phyloP scores from a whole-genome alignment of 2,329 filamentous ascomycete species.

The Xylaria sp. region DNA sequence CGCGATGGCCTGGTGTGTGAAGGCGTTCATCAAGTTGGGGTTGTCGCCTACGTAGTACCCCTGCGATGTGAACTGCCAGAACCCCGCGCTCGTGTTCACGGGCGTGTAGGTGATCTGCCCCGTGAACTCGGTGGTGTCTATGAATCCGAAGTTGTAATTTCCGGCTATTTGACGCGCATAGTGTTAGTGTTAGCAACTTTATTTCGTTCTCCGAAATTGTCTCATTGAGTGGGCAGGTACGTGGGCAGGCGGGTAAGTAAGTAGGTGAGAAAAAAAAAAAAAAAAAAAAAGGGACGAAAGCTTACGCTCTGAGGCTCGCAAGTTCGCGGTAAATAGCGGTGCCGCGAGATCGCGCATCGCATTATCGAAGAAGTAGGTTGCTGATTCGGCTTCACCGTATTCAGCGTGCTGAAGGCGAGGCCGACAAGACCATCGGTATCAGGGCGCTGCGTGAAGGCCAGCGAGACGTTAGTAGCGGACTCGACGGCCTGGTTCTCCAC shows the following conservation, averaged over 20 bases:
- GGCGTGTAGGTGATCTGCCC: constrained; percentile 62
- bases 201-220: no score
- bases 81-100: constrained; percentile 62
- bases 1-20: constrained; percentile 46
- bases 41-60: constrained; percentile 58
- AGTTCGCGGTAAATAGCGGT: constrained; percentile 61
- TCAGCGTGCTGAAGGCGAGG: constrained; percentile 50
- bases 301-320: constrained; percentile 45
- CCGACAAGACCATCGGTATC: constrained; percentile 52
- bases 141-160: constrained; percentile 50
- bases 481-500: constrained; percentile 51
- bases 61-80: constrained; percentile 66
- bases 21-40: constrained; percentile 17
- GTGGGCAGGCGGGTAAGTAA: no score
- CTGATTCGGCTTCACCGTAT: constrained; percentile 47
- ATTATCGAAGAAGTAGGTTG: constrained; percentile 52
- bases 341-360: constrained; percentile 38
- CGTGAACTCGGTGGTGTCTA: constrained; percentile 62
- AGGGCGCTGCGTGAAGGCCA: constrained; percentile 45
- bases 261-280: no score
- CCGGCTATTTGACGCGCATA: constrained; percentile 32
- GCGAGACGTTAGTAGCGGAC: constrained; percentile 48
- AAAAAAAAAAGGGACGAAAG: no score
- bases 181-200: constrained; percentile 3
- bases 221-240: no score